Conservation (phyloP, 2,329 filamentous ascomycete species). For the Monilinia aucupariae region DNA sequence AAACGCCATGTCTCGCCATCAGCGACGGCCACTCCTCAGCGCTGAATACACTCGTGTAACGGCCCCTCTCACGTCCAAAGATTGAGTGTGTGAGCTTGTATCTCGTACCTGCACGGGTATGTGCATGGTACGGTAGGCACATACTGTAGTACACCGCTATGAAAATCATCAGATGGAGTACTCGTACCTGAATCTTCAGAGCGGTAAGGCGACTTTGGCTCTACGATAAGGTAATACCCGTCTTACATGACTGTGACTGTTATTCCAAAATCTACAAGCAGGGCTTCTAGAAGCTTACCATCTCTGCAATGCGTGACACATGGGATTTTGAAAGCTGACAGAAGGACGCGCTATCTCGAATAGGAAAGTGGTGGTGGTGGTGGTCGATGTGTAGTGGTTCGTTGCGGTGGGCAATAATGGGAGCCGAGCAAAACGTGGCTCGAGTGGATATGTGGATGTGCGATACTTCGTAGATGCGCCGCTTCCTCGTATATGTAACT, state of each 20-base stretch:
- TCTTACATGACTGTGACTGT: conserved; percentile 2
- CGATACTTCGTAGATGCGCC: background rate
- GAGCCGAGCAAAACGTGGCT: conserved; percentile 12
- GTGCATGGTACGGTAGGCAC: background rate
- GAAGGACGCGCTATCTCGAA: background rate
- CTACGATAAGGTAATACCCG: conserved; percentile 1
- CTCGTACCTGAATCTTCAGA: conserved; percentile 5
- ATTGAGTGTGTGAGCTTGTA: background rate
- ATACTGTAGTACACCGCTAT: background rate
- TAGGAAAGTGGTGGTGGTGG: background rate
- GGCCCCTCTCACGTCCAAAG: background rate
- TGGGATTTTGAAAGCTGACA: background rate
- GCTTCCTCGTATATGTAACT: conserved; percentile 1
- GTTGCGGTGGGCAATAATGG: background rate
- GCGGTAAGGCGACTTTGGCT: background rate
- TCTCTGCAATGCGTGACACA: background rate
- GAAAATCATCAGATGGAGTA: background rate
- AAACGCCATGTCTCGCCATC: background rate
- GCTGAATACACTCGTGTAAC: background rate
- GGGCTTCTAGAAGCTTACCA: background rate
- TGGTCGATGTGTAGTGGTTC: background rate
- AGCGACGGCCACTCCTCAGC: background rate
- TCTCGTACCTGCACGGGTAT: conserved; percentile 3
- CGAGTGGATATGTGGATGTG: background rate
- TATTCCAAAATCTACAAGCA: background rate